Evolutionary conservation across 768 basidiomycete genomes (phyloP).

Genomic region (Termitomyces sp.): DNA sequence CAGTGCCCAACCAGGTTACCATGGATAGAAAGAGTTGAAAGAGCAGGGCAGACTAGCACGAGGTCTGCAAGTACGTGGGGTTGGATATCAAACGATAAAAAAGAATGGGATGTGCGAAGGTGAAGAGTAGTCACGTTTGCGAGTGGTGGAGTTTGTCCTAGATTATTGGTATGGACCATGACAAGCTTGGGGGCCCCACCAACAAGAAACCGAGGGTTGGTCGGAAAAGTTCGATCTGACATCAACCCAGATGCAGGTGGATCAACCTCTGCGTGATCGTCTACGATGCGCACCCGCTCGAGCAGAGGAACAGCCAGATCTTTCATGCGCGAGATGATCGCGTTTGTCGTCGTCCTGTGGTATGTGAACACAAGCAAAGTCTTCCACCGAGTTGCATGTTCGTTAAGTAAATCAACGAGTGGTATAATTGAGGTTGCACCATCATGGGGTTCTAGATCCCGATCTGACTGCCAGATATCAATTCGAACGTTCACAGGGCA

Average conservation of each 20-base stretch:
- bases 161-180: conserved; percentile 4
- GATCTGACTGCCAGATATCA: conserved; percentile 25
- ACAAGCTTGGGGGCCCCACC: conserved; percentile 12
- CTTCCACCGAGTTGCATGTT: conserved; percentile 21
- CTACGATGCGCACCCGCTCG: conserved; percentile 18
- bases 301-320: conserved; percentile 19
- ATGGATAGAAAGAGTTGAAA: conserved; percentile 26
- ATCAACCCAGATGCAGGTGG: background rate
- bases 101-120: conserved; percentile 15
- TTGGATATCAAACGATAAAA: conserved; percentile 6
- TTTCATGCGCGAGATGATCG: conserved; percentile 18
- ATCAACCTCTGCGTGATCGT: conserved; percentile 3
- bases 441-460: conserved; percentile 1
- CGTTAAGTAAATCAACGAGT: conserved; percentile 16
- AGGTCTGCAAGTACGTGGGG: conserved; percentile 4
- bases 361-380: conserved; percentile 21
- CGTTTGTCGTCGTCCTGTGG: conserved; percentile 17
- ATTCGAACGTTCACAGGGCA: conserved; percentile 25
- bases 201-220: conserved; percentile 4
- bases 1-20: conserved; percentile 18
- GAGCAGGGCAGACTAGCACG: conserved; percentile 13
- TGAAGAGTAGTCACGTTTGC: conserved; percentile 27
- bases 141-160: conserved; percentile 21
- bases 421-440: conserved; percentile 8
- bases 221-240: background rate